phyloP scores from a whole-genome alignment of 73 alveolate species.

The Tetrahymena thermophila region DNA sequence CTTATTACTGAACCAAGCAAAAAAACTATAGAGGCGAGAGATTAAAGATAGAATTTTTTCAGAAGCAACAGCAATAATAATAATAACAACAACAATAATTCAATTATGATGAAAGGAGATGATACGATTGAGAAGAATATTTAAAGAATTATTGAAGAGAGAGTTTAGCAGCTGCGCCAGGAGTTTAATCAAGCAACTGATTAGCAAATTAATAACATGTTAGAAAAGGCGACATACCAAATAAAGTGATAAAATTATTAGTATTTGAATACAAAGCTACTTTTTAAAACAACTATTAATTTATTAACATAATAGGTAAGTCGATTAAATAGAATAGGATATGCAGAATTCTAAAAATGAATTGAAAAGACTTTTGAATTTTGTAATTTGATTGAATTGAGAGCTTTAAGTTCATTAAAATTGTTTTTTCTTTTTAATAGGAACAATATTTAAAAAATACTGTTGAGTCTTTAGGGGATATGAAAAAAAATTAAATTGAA shows the following conservation, averaged over 20 bases:
- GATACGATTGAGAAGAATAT: not conserved
- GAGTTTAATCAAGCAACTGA: not conserved
- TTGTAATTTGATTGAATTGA: not conserved
- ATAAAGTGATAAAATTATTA: not conserved
- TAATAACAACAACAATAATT: not conserved
- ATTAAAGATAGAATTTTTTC: not conserved
- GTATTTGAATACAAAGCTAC: not conserved
- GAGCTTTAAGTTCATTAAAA: not conserved
- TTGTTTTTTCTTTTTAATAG: not conserved
- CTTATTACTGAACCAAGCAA: not conserved
- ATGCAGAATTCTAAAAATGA: not conserved
- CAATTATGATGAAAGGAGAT: not conserved
- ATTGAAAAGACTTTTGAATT: not conserved
- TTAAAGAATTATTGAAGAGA: not conserved
- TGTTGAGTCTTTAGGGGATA: not conserved
- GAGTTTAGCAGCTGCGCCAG: not conserved
- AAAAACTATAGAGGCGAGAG: not conserved
- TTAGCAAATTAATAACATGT: not conserved
- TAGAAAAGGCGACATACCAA: not conserved
- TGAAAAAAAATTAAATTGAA: not conserved
- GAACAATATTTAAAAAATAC: not conserved
- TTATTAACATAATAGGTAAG: not conserved
- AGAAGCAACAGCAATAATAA: not conserved
- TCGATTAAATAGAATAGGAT: not conserved
- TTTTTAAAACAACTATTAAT: not conserved